Percentiles rank a stretch among this genome's conserved stretches.
Evolutionary conservation across 345 rosid genomes (phyloP).

Genomic region (Rubroshorea leprosula): DNA sequence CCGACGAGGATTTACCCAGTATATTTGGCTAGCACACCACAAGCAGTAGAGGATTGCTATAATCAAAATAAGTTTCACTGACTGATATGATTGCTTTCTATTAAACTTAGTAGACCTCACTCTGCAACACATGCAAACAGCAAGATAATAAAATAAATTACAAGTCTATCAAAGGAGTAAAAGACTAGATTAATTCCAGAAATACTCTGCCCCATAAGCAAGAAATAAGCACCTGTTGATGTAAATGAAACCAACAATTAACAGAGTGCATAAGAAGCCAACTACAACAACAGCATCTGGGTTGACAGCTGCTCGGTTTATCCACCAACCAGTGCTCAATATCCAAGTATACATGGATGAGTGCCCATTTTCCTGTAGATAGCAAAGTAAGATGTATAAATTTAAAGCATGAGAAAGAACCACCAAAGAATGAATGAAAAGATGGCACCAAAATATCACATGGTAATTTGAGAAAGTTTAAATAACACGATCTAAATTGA

Average conservation of each 20-base stretch:
- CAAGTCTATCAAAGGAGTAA: not conserved
- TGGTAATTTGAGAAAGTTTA: no score
- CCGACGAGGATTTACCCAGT: constrained; percentile 47
- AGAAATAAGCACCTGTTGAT: constrained; percentile 39
- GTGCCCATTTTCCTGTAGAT: constrained; percentile 53
- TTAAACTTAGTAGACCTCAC: constrained; percentile 22
- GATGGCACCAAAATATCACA: no score
- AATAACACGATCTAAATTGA: no score
- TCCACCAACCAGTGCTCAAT: constrained; percentile 75
- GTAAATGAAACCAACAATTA: constrained; percentile 53
- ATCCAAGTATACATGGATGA: constrained; percentile 58
- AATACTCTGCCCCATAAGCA: not conserved
- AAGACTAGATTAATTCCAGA: not conserved
- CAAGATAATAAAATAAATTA: not conserved
- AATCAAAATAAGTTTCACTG: constrained; percentile 31
- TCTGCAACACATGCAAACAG: constrained; percentile 23
- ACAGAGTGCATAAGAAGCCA: constrained; percentile 41
- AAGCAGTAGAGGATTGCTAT: constrained; percentile 41
- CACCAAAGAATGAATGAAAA: no score
- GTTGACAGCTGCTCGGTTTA: constrained; percentile 48
- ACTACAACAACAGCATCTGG: constrained; percentile 57
- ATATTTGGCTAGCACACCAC: constrained; percentile 66
- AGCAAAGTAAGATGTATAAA: not conserved
- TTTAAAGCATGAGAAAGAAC: not conserved
- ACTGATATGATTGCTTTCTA: constrained; percentile 28